phyloP scores from a whole-genome alignment of 2,329 filamentous ascomycete genomes.

The Colletotrichum sp. region DNA sequence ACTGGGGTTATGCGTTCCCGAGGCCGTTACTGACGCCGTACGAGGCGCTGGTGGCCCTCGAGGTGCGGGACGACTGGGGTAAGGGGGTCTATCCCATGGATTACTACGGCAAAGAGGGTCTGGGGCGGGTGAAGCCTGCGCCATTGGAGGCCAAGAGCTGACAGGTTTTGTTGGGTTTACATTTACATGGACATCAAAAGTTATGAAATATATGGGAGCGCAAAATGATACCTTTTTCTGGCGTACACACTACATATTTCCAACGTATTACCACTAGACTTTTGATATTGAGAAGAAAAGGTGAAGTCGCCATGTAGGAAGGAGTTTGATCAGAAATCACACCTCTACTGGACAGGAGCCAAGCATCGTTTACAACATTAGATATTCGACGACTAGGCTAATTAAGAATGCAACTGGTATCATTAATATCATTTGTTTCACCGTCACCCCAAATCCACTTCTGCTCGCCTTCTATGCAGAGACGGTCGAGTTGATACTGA shows the following conservation, averaged over 20 bases:
- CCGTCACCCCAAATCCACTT: neutral
- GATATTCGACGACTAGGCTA: neutral
- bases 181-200: neutral
- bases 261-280: neutral
- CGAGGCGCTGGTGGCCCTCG: slow-evolving; percentile 90
- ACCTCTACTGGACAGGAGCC: neutral
- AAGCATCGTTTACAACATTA: neutral
- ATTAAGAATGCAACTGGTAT: neutral
- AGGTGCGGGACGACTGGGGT: slow-evolving; percentile 76
- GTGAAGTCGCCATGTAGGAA: neutral
- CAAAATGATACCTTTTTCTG: neutral
- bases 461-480: neutral
- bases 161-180: neutral
- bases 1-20: slow-evolving; percentile 98
- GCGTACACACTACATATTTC: neutral
- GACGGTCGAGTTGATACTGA: slow-evolving; percentile 49
- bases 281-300: neutral
- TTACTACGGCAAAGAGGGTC: slow-evolving; percentile 90
- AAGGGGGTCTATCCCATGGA: slow-evolving; percentile 92
- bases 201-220: neutral
- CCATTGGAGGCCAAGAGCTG: slow-evolving; percentile 25
- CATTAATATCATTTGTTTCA: neutral
- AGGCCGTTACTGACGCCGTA: slow-evolving; percentile 90
- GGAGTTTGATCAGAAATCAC: neutral
- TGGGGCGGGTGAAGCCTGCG: slow-evolving; percentile 75